Percentiles rank a stretch among this genome's conserved stretches.
Evolutionary conservation across 352 stramenopile genomes (phyloP).

Genomic region (Phytophthora megakarya): DNA sequence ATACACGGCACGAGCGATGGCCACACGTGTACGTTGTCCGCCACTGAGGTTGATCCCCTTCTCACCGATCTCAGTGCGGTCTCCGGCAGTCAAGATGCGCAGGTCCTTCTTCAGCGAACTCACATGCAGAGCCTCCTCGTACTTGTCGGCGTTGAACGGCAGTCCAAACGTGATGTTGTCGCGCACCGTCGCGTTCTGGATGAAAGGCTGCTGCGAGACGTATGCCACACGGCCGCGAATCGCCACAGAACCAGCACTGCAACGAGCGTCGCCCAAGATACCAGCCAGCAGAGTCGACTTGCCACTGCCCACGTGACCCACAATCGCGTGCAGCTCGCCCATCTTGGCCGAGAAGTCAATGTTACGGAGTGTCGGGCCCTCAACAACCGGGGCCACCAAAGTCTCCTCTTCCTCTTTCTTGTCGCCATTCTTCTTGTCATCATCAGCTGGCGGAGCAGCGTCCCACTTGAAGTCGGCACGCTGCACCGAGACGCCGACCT

Average conservation of each 20-base stretch:
- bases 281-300: slow-evolving; percentile 65
- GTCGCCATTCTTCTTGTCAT: slow-evolving; percentile 39
- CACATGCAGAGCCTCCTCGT: slow-evolving; percentile 54
- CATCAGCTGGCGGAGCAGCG: slow-evolving; percentile 34
- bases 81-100: slow-evolving; percentile 73
- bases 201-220: slow-evolving; percentile 94
- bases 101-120: slow-evolving; percentile 61
- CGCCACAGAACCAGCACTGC: slow-evolving; percentile 41
- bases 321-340: slow-evolving; percentile 64
- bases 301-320: slow-evolving; percentile 53
- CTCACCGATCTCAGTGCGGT: slow-evolving; percentile 98
- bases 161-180: slow-evolving; percentile 97
- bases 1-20: slow-evolving; percentile 95
- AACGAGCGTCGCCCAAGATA: slow-evolving; percentile 49
- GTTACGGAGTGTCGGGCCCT: slow-evolving; percentile 47
- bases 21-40: slow-evolving; percentile 94
- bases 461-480: slow-evolving; percentile 76
- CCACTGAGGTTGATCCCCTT: slow-evolving; percentile 98
- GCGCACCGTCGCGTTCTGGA: slow-evolving; percentile 95
- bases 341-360: slow-evolving; percentile 75
- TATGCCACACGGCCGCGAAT: slow-evolving; percentile 93
- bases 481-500: slow-evolving; percentile 54
- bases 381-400: slow-evolving; percentile 15
- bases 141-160: slow-evolving; percentile 59
- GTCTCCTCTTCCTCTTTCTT: slow-evolving; percentile 44